Percentiles rank a stretch among this genome's conserved stretches.
Evolutionary conservation across 225 moss, liverwort and hornwort species (phyloP).

Genomic region (Sphagnum tenellum): DNA sequence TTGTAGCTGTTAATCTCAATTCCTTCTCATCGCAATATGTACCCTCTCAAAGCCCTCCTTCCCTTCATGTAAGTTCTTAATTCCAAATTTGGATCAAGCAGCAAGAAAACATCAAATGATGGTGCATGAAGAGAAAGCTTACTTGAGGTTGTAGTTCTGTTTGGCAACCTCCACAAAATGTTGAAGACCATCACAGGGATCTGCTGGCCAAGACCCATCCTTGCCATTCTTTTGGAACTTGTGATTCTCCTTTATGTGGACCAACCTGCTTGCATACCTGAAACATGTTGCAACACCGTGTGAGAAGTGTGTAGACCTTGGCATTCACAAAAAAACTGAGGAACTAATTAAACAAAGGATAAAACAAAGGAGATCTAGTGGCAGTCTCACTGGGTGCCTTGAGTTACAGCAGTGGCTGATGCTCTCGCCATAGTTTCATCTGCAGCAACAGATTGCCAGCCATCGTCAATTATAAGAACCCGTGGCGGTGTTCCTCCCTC

Average conservation of each 20-base stretch:
- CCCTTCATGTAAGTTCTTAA: too few species aligned
- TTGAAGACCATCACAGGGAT: constrained; percentile 57
- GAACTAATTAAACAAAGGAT: too few species aligned
- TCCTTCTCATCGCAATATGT: too few species aligned
- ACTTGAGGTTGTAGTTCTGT: constrained; percentile 66
- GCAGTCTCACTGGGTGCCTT: constrained; percentile 77
- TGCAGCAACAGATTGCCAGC: constrained; percentile 82
- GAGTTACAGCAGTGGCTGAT: constrained; percentile 27
- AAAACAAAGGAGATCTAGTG: neutral
- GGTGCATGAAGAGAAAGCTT: constrained; percentile 12
- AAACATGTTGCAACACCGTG: neutral
- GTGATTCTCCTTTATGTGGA: constrained; percentile 73
- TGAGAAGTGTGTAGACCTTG: too few species aligned
- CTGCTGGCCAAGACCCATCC: constrained; percentile 37
- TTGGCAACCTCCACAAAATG: constrained; percentile 62
- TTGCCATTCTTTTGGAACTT: constrained; percentile 73
- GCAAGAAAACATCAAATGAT: neutral
- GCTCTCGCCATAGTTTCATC: constrained; percentile 24
- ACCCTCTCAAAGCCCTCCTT: too few species aligned
- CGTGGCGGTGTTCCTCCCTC: constrained; percentile 87
- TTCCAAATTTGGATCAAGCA: neutral
- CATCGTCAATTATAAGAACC: constrained; percentile 92
- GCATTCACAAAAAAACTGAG: too few species aligned
- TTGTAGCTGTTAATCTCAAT: neutral
- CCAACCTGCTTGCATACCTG: constrained; percentile 89